These are phyloP conservation scores for Mucor sp. DNA, from an alignment of 371 early-diverging fungal species.

Conservation along the genomic window DNA sequence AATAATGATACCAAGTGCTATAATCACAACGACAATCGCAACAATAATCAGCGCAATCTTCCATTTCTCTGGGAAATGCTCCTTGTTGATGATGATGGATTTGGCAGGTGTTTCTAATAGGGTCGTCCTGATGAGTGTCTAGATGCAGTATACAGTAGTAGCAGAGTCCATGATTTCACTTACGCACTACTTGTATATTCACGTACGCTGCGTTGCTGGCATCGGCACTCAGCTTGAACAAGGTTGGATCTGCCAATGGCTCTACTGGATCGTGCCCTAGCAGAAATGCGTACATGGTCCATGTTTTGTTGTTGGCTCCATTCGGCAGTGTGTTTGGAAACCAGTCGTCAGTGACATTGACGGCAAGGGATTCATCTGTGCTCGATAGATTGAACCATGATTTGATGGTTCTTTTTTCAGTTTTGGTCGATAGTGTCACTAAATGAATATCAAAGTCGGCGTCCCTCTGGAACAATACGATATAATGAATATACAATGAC, in stretches of 20 bases:
- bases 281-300: slow-evolving; percentile 19
- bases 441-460: slow-evolving; percentile 11
- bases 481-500: too few species aligned
- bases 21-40: slow-evolving; percentile 12
- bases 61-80: slow-evolving; percentile 15
- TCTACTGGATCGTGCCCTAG: background rate
- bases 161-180: background rate
- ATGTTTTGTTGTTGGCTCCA: slow-evolving; percentile 14
- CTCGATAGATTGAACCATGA: slow-evolving; percentile 17
- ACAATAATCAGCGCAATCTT: slow-evolving; percentile 22
- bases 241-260: background rate
- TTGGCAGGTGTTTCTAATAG: slow-evolving; percentile 14
- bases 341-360: slow-evolving; percentile 26
- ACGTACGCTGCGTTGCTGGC: background rate
- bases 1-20: slow-evolving; percentile 9
- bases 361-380: background rate
- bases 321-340: slow-evolving; percentile 20
- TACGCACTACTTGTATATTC: background rate
- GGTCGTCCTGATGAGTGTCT: too few species aligned
- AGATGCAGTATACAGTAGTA: too few species aligned
- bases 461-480: background rate
- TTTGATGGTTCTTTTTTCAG: slow-evolving; percentile 7
- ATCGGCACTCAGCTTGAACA: background rate
- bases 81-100: background rate
- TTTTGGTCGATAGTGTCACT: background rate